Conservation (phyloP, 2,329 filamentous ascomycete species). For the Aspergillus tubingensis region DNA sequence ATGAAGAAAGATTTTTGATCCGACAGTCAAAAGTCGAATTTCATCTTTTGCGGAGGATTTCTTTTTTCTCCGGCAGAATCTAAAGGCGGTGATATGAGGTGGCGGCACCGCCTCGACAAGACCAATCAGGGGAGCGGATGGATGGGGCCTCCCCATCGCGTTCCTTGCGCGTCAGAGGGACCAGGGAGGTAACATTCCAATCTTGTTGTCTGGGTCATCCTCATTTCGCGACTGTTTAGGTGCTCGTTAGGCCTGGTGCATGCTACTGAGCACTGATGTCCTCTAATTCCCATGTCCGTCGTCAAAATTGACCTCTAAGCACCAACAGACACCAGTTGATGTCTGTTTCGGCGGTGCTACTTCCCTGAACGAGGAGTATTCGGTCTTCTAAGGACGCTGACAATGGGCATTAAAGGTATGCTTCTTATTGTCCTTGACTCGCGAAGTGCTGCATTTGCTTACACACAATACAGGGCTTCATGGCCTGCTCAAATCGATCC, state of each 20-base stretch:
- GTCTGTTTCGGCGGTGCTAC: constrained; percentile 24
- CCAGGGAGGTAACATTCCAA: constrained; percentile 36
- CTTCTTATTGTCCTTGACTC: constrained; percentile 9
- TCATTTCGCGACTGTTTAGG: constrained; percentile 14
- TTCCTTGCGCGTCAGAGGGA: constrained; percentile 34
- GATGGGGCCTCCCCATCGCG: constrained; percentile 25
- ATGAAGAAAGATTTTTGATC: constrained; percentile 3
- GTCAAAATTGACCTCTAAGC: constrained; percentile 7
- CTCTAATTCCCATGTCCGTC: constrained; percentile 2
- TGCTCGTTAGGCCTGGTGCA: constrained; percentile 1
- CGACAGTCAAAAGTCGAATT: constrained; percentile 8
- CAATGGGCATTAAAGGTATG: constrained; percentile 51
- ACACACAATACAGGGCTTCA: constrained; percentile 66
- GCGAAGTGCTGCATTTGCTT: constrained; percentile 1
- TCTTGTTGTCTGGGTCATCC: constrained; percentile 25
- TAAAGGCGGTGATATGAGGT: constrained; percentile 29
- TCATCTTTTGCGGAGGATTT: constrained; percentile 21
- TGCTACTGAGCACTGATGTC: constrained; percentile 2
- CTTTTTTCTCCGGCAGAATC: constrained; percentile 35
- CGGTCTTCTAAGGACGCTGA: constrained; percentile 30
- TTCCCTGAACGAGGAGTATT: constrained; percentile 33
- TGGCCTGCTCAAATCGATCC: constrained; percentile 92
- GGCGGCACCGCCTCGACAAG: constrained; percentile 10
- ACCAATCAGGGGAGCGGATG: constrained; percentile 22
- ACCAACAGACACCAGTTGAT: constrained; percentile 15